These are phyloP conservation scores for Phytophthora brassicae DNA, from an alignment of 352 stramenopile genomes.

Conservation along the genomic window DNA sequence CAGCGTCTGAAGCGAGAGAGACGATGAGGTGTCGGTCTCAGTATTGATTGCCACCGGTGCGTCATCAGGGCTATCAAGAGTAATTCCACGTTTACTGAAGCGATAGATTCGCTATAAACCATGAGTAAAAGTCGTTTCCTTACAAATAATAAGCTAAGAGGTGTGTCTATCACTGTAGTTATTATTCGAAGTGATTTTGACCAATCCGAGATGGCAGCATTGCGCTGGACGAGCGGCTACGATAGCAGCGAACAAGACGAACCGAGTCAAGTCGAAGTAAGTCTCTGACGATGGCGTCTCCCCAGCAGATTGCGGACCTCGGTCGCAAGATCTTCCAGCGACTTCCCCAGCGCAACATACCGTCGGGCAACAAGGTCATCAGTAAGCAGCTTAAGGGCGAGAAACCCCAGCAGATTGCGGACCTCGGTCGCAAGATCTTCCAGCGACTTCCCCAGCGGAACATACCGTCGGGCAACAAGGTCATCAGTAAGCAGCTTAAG, in stretches of 20 bases:
- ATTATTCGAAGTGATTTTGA: not conserved
- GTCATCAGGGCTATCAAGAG: conserved; percentile 20
- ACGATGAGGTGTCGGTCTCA: conserved; percentile 6
- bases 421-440: conserved; percentile 88
- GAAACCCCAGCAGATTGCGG: too few species aligned
- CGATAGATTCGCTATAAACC: not conserved
- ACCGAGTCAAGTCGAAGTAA: conserved; percentile 6
- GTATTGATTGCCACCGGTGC: conserved; percentile 18
- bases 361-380: conserved; percentile 88
- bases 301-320: conserved; percentile 75
- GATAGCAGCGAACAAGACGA: conserved; percentile 15
- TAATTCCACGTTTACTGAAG: conserved; percentile 4
- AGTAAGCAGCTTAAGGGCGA: conserved; percentile 88
- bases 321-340: conserved; percentile 89
- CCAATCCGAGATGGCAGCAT: conserved; percentile 4
- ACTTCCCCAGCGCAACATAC: conserved; percentile 75
- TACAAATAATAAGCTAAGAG: not conserved
- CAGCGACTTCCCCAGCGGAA: conserved; percentile 84
- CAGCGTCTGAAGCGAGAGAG: conserved; percentile 7
- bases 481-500: conserved; percentile 89
- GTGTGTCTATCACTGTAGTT: not conserved
- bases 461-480: conserved; percentile 82
- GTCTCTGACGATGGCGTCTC: conserved; percentile 35
- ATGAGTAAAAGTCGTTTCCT: not conserved
- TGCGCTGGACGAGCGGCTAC: conserved; percentile 28